phyloP scores from a whole-genome alignment of 176 grass and related monocot genomes.

The Oryza coarctata region DNA sequence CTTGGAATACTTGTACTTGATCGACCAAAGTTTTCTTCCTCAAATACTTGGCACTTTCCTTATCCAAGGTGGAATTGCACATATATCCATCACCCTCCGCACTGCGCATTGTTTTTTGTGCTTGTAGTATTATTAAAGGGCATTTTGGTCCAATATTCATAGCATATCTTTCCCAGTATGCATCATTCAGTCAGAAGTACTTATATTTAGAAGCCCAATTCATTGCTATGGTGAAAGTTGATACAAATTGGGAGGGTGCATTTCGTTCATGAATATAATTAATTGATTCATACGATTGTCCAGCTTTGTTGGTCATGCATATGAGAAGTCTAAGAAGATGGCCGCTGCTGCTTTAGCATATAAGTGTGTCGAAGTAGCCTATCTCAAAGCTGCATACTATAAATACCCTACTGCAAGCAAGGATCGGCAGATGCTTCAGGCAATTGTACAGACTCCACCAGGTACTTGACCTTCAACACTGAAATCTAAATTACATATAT shows the following conservation, averaged over 20 bases:
- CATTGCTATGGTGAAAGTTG: background rate
- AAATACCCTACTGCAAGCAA: constrained; percentile 72
- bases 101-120: background rate
- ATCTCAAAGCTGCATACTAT: constrained; percentile 92
- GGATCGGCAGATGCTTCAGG: constrained; percentile 82
- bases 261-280: constrained; percentile 6
- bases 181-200: background rate
- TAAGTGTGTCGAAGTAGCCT: constrained; percentile 98
- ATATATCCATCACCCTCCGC: background rate
- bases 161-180: background rate
- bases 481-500: constrained; percentile 24
- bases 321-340: constrained; percentile 87
- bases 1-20: background rate
- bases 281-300: constrained; percentile 36
- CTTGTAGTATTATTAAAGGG: background rate
- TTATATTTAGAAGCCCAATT: background rate
- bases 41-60: background rate
- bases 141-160: background rate
- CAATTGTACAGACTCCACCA: constrained; percentile 69
- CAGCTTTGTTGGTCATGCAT: constrained; percentile 90
- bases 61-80: background rate
- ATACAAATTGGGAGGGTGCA: background rate
- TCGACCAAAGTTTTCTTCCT: background rate
- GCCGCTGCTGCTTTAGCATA: constrained; percentile 90
- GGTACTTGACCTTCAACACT: constrained; percentile 50